Conservation (phyloP, 768 basidiomycete species). For the Tephrocybe sp. region DNA sequence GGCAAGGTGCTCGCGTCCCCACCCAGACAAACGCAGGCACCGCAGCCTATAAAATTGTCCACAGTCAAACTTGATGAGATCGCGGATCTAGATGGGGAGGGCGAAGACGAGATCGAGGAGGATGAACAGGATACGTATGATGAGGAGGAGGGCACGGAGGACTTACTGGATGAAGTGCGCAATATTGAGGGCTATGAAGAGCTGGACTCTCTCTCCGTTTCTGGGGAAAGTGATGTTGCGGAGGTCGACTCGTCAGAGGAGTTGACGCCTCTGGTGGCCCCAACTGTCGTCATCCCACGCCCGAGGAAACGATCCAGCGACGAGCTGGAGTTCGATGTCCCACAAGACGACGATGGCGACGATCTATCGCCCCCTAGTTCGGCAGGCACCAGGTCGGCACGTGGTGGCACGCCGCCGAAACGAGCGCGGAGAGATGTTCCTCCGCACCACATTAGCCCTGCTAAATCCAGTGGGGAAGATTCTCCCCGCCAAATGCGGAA, state of each 20-base stretch:
- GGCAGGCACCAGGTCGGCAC: neutral
- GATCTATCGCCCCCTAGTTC: neutral
- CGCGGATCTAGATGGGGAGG: slow-evolving; percentile 20
- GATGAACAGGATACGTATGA: slow-evolving; percentile 14
- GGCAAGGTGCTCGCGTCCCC: slow-evolving; percentile 1
- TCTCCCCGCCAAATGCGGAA: slow-evolving; percentile 35
- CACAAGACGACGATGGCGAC: slow-evolving; percentile 14
- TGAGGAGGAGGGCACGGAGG: slow-evolving; percentile 24
- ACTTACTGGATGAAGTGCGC: slow-evolving; percentile 25
- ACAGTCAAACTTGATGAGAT: slow-evolving; percentile 15
- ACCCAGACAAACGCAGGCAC: slow-evolving; percentile 1
- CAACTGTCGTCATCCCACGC: slow-evolving; percentile 1
- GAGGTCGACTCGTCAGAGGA: neutral
- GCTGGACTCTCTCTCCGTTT: slow-evolving; percentile 12
- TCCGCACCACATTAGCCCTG: slow-evolving; percentile 5
- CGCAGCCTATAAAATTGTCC: neutral
- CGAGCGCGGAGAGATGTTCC: slow-evolving; percentile 16
- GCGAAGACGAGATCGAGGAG: slow-evolving; percentile 25
- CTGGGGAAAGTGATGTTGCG: slow-evolving; percentile 6
- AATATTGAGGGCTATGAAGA: slow-evolving; percentile 32
- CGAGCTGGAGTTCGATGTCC: slow-evolving; percentile 31
- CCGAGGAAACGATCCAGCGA: slow-evolving; percentile 27
- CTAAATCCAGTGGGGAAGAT: neutral
- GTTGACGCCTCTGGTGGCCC: neutral
- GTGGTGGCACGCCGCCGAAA: slow-evolving; percentile 33